Evolutionary conservation across 2,329 filamentous ascomycete species (phyloP).

Genomic region (Coleophoma cylindrospora): DNA sequence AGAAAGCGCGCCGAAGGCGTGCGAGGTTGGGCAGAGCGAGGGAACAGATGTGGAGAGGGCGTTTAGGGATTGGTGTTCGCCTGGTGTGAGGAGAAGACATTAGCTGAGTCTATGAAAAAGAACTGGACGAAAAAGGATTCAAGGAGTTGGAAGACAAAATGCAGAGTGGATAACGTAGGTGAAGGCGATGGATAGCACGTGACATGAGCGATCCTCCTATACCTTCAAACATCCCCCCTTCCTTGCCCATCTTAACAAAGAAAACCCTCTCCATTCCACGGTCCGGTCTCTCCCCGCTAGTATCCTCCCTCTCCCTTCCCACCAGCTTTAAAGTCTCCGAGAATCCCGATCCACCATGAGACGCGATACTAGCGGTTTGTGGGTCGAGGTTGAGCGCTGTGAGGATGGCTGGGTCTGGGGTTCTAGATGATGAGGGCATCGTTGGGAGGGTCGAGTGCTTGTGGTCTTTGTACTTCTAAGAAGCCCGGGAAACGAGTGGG

Average conservation of each 20-base stretch:
- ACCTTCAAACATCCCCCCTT: slow-evolving; percentile 68
- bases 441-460: too few relatives aligned
- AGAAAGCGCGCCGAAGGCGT: slow-evolving; percentile 62
- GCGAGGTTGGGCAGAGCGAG: slow-evolving; percentile 68
- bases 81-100: slow-evolving; percentile 31
- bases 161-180: too few relatives aligned
- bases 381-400: slow-evolving; percentile 55
- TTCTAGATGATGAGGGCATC: too few relatives aligned
- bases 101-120: too few relatives aligned
- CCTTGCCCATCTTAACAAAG: slow-evolving; percentile 70
- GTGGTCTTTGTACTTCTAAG: too few relatives aligned
- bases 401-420: slow-evolving; percentile 57
- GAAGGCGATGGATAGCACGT: too few relatives aligned
- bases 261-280: slow-evolving; percentile 34
- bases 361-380: slow-evolving; percentile 45
- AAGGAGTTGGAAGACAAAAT: too few relatives aligned
- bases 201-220: too few relatives aligned
- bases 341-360: slow-evolving; percentile 64
- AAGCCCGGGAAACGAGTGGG: too few relatives aligned
- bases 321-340: slow-evolving; percentile 61
- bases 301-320: slow-evolving; percentile 24
- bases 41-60: slow-evolving; percentile 71
- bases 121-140: too few relatives aligned
- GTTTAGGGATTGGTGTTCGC: slow-evolving; percentile 80
- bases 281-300: slow-evolving; percentile 23